phyloP scores from a whole-genome alignment of 768 basidiomycete genomes.

The Leccinum longicurvipes region DNA sequence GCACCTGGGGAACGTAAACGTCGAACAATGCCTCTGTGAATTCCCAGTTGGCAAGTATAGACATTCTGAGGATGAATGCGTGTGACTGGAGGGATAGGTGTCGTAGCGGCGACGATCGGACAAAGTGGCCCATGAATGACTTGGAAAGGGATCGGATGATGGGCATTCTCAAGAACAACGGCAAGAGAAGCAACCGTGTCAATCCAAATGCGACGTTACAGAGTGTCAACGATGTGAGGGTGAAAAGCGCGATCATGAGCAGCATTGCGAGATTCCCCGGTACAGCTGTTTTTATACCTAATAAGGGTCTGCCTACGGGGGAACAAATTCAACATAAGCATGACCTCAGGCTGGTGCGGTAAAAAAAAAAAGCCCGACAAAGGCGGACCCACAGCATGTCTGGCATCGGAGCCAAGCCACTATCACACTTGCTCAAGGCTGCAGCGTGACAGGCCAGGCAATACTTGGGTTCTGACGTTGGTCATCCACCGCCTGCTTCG shows the following conservation, averaged over 20 bases:
- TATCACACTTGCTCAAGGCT: no score
- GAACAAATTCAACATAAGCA: no score
- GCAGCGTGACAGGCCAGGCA: no score
- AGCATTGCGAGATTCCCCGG: conserved; percentile 18
- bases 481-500: no score
- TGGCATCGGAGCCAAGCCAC: no score
- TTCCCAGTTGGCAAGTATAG: conserved; percentile 62
- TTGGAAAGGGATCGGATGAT: conserved; percentile 47
- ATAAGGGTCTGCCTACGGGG: no score
- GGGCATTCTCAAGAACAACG: conserved; percentile 54
- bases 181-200: conserved; percentile 45
- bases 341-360: no score
- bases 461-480: no score
- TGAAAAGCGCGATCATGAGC: conserved; percentile 39
- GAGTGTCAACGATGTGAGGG: conserved; percentile 34
- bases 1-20: conserved; percentile 53
- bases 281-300: no score
- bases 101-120: conserved; percentile 48
- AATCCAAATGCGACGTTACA: conserved; percentile 46
- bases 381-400: no score
- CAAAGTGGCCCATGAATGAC: conserved; percentile 64
- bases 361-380: no score
- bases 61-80: conserved; percentile 48
- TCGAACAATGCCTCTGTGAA: conserved; percentile 60
- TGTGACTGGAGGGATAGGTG: conserved; percentile 45